Base-by-base conservation (phyloP, 2,329 filamentous ascomycete species). In the Arthrobotrys entomopaga region DNA sequence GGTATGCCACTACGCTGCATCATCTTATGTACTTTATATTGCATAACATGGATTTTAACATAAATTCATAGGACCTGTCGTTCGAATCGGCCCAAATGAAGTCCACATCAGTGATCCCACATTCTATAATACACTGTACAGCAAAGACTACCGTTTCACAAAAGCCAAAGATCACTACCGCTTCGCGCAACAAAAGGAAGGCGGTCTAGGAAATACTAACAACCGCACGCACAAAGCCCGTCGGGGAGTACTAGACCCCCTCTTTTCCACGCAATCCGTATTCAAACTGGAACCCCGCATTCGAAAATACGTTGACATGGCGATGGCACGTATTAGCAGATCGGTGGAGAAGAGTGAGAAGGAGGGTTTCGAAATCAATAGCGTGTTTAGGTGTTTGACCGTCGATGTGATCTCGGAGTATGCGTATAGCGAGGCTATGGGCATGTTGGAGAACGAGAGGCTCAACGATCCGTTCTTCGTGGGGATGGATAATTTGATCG, bases 381-480 rank as follows among this genome's bases (percentile, higher is more conserved):
- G 42, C 3, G 50, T 74, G 3, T 79, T 82, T 50, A 79, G 80
- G 2, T 82, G 79, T 72, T 79, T 81, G 53, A 79, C 81, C 0
- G 75, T 82, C n/a, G 82, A 83, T 66, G 80, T 80, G 13, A 81
- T 83, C 34, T 81, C 80, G 15, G 79, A 79, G 6, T 82, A 84
- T 60, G 83, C 81, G 73, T 84, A 84, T 67, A 82, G 80, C 8
- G 80, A 81, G 20, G 79, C 81, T 8, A 79, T 83, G 6, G 63
- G 83, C 52, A 81, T 81, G 7, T 78, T 83, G 49, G 80, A 81
- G 15, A 79, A 78, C 2, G 80, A 81, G 11, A 81, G 80, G 38
- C 84, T 84, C 67, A 77, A 80, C 43, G 81, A 82, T 8, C 83
- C 83, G 0, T 81, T 84, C 22, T 78, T 84, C 0, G 76, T 80